Conservation (phyloP, 345 rosid species). For the Carallia pectinifolia region DNA sequence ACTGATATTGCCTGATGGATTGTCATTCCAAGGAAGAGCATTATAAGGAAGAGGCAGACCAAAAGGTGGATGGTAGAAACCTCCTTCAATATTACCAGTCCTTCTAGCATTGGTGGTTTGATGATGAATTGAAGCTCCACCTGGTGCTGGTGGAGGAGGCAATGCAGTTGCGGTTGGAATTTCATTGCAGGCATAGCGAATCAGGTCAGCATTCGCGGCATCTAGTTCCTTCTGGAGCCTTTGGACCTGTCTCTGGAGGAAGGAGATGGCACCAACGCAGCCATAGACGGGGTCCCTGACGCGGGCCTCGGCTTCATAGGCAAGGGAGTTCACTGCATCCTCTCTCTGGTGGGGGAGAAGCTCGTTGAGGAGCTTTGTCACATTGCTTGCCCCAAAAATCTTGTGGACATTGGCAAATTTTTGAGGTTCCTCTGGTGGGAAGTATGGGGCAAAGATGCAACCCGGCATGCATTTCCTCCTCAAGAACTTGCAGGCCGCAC, state of each 20-base stretch:
- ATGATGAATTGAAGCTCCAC: conserved; percentile 7
- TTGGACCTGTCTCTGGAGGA: conserved; percentile 85
- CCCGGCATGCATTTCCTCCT: conserved; percentile 91
- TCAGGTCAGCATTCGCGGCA: conserved; percentile 73
- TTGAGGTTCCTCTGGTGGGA: conserved; percentile 96
- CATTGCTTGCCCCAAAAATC: conserved; percentile 95
- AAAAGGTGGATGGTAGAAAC: conserved; percentile 25
- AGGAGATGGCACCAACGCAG: conserved; percentile 85
- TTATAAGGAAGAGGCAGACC: conserved; percentile 16
- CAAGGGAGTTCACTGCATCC: conserved; percentile 91
- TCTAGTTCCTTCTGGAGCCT: conserved; percentile 93
- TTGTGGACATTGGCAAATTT: conserved; percentile 92
- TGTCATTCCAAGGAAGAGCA: conserved; percentile 37
- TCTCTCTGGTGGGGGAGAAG: conserved; percentile 89
- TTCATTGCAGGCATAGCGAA: conserved; percentile 41
- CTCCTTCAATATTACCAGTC: conserved; percentile 27
- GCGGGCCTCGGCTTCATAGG: conserved; percentile 94
- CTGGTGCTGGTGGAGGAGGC: conserved; percentile 17
- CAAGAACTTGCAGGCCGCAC: conserved; percentile 95
- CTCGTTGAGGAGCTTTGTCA: conserved; percentile 83
- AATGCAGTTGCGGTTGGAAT: conserved; percentile 17
- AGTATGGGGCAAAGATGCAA: conserved; percentile 93
- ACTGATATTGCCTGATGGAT: conserved; percentile 41
- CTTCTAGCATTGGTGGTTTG: conserved; percentile 19
- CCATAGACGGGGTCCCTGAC: conserved; percentile 92